Evolutionary conservation across 805 yeast genomes (phyloP), one percentile per base, ranked within the genome.

Genomic region (Barnettozyma californica): DNA sequence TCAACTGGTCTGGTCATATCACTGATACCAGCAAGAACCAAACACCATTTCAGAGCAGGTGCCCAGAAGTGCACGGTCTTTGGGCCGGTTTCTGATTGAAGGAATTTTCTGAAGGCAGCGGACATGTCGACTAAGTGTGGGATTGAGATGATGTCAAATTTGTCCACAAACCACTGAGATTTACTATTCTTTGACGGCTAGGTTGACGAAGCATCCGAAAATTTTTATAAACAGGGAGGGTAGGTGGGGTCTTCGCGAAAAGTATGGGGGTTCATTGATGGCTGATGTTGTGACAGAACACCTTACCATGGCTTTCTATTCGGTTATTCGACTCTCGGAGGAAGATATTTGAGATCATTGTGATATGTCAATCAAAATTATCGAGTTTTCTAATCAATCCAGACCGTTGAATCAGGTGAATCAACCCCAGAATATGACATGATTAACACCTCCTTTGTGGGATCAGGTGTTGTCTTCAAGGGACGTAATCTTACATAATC

Each of bases 1-100:
- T 92, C 97, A 36, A 89, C 96, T 1, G 99, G 98, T 70, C 98
- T 83, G 54, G 79, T 75, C 53, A 85, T 71, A 68, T 92, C 99
- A 62, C 77, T 83, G 53, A 88, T 74, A 49, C 99, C 98, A 14
- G 99, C 99, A 58, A 89, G 59, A 26, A 94, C 98, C 53, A 92
- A 75, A 14, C 87, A 76, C 99, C 99, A 92, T 43, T 59, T 57
- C 20, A 56, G 49, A 41, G 52, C 49, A 29, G 61, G 61, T 2
- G 62, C 62, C 99, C 99, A 92, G 70, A 92, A 92, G 65, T 92
- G 99, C 48, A 94, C 91, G n/a, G 99, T 92, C 65, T 72, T 83
- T 37, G 99, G 99, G 29, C 99, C 99, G 18, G 99, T 88, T 65
- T 86, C 95, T 16, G 96, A 83, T 59, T 83, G 79, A 64, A 88